Evolutionary conservation across 352 stramenopile species (phyloP).

Genomic region (Phytophthora multivora): DNA sequence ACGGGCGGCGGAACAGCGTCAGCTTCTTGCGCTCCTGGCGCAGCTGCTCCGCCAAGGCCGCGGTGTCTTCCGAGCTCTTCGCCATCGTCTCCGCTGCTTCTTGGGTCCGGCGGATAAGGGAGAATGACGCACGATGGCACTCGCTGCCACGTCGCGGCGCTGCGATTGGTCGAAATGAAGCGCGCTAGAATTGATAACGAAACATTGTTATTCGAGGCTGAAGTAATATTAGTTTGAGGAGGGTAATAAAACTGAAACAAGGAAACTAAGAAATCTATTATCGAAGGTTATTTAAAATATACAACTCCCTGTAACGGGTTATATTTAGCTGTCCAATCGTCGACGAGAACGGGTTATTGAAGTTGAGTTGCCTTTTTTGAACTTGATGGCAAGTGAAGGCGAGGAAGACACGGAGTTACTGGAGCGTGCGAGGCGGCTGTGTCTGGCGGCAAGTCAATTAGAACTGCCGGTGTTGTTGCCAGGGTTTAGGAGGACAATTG

Average conservation of each 20-base stretch:
- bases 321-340: slow-evolving; percentile 1
- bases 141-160: neutral
- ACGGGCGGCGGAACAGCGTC: slow-evolving; percentile 79
- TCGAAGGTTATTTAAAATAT: too few relatives aligned
- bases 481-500: neutral
- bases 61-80: slow-evolving; percentile 4
- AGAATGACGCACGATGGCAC: slow-evolving; percentile 14
- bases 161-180: slow-evolving; percentile 27
- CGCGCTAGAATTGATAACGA: neutral
- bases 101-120: slow-evolving; percentile 12
- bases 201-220: too few relatives aligned
- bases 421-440: slow-evolving; percentile 48
- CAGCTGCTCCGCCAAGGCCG: slow-evolving; percentile 56
- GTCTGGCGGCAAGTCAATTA: slow-evolving; percentile 32
- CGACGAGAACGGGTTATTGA: slow-evolving; percentile 10
- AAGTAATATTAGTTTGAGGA: too few relatives aligned
- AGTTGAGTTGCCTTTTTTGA: slow-evolving; percentile 5
- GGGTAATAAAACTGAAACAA: too few relatives aligned
- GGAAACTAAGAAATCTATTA: too few relatives aligned
- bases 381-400: neutral
- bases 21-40: slow-evolving; percentile 83
- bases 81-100: slow-evolving; percentile 26
- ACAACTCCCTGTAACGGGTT: slow-evolving; percentile 7
- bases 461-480: slow-evolving; percentile 5
- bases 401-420: slow-evolving; percentile 39